These are phyloP conservation scores for Clathrospora elynae DNA, from an alignment of 2,329 filamentous ascomycete genomes.

Conservation along the genomic window DNA sequence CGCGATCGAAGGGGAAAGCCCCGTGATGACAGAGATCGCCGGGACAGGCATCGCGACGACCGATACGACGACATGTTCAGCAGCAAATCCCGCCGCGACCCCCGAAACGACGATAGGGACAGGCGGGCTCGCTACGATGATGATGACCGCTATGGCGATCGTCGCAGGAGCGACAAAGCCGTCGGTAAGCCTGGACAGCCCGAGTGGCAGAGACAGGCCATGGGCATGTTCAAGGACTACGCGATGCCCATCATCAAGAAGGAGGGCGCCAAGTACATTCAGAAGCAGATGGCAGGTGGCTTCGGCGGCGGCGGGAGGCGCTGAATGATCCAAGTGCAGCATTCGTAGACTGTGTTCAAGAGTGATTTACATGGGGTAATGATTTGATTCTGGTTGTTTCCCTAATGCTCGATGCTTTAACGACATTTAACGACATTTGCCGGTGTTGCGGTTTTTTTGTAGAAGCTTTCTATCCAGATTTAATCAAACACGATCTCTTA, in stretches of 20 bases:
- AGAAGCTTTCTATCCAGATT: too few species aligned
- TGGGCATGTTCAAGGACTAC: conserved; percentile 42
- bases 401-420: too few species aligned
- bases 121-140: conserved; percentile 14
- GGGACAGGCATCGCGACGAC: conserved; percentile 19
- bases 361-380: neutral
- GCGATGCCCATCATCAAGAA: conserved; percentile 43
- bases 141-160: conserved; percentile 23
- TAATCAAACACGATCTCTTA: too few species aligned
- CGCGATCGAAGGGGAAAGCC: conserved; percentile 11
- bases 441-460: too few species aligned
- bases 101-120: conserved; percentile 18
- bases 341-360: neutral
- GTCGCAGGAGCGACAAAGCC: conserved; percentile 15
- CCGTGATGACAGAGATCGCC: conserved; percentile 17
- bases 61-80: conserved; percentile 29
- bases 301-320: conserved; percentile 26
- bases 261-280: conserved; percentile 39
- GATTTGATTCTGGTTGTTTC: neutral
- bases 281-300: conserved; percentile 35
- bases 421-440: too few species aligned
- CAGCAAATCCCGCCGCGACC: conserved; percentile 18
- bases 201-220: conserved; percentile 40
- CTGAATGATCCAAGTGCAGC: too few species aligned
- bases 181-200: conserved; percentile 23